Evolutionary conservation across 352 stramenopile species (phyloP).

Genomic region (Phytophthora macrochlamydospora): DNA sequence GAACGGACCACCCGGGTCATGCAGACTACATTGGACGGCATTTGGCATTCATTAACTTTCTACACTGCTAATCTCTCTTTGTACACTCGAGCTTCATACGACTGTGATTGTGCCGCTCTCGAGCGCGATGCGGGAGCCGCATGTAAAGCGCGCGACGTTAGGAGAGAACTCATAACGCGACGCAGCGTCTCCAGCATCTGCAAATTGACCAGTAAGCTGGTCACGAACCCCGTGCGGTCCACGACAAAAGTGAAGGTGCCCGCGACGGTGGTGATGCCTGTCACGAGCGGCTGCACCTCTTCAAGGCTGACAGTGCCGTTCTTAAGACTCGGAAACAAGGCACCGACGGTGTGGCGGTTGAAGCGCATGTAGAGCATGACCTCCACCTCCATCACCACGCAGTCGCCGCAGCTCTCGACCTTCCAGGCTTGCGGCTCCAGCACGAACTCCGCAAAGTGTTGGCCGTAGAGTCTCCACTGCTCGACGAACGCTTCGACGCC

Average conservation of each 20-base stretch:
- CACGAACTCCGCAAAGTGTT: slow-evolving; percentile 24
- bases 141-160: slow-evolving; percentile 22
- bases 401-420: slow-evolving; percentile 18
- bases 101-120: slow-evolving; percentile 32
- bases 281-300: slow-evolving; percentile 24
- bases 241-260: slow-evolving; percentile 38
- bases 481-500: slow-evolving; percentile 33
- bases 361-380: slow-evolving; percentile 39
- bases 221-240: slow-evolving; percentile 28
- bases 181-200: slow-evolving; percentile 40
- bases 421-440: slow-evolving; percentile 34
- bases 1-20: too few species aligned
- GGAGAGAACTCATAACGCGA: slow-evolving; percentile 29
- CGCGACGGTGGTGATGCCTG: slow-evolving; percentile 20
- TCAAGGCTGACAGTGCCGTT: slow-evolving; percentile 11
- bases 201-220: slow-evolving; percentile 26
- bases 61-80: too few species aligned
- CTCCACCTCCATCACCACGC: slow-evolving; percentile 33
- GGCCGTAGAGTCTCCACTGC: slow-evolving; percentile 36
- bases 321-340: slow-evolving; percentile 37
- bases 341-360: slow-evolving; percentile 25
- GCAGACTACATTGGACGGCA: too few species aligned
- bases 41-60: too few species aligned
- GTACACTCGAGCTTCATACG: slow-evolving; percentile 2
- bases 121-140: slow-evolving; percentile 23